Base-by-base conservation (phyloP, 208 protist genomes). In the Phytomonas sp. region DNA sequence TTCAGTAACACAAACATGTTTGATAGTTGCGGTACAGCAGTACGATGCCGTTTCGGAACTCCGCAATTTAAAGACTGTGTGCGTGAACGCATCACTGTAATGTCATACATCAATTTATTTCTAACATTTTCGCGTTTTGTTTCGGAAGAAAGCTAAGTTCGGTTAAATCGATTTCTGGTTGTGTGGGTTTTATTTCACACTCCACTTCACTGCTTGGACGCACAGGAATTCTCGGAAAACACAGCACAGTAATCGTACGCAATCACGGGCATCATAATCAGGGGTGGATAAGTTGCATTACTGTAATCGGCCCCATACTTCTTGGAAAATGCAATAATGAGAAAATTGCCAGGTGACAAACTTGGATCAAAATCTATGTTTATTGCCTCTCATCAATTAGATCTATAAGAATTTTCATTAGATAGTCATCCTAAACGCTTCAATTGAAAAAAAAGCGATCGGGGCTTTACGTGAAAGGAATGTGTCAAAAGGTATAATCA, bases 301-400 rank as follows among this genome's bases (percentile, higher is more conserved):
- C 40, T 19, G 3, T 23, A 16, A 2, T 16, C 6, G 6, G 40
- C 40, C 40, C 14, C 40, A 49, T 19, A 10, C 19, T 49, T 49
- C 5, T 4, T 19, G 12, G 40, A 49, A 49, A 12, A 19, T 49
- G 40, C 40, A 49, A 49, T 49, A 49, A 23, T 49, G 14, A 12
- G 3, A 19, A 49, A 19, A 49, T 12, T 49, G 19, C 12, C 14
- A 12, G 40, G 40, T 23, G 40, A 49, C 2, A 49, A 49, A 19
- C 40, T 23, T 4, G 14, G 14, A 49, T 42, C 67, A 77, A 62
- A 60, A 12, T 49, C 34, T 67, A 6, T 71, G 64, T 73, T 63
- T 64, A 37, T 77, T 33, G 69, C n/a, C 67, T 72, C 73, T 37
- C 8, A 8, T 37, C 34, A 37, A 37, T 37, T 37, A 49, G 14